Evolutionary conservation across 2,329 filamentous ascomycete genomes (phyloP).

Genomic region (Aureobasidium sp.): DNA sequence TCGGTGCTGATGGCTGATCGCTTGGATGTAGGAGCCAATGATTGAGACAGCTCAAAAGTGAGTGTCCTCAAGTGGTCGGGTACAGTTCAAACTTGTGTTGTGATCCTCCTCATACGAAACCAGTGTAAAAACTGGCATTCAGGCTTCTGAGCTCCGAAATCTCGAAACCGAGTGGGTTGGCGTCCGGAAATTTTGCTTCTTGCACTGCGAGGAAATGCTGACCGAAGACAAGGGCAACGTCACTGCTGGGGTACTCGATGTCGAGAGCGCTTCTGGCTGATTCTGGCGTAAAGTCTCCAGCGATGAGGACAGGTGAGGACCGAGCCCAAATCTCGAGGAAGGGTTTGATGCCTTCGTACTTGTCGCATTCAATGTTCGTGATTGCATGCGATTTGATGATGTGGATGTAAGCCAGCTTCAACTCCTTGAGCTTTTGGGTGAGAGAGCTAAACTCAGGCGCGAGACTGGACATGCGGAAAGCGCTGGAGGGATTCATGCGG

Average conservation of each 20-base stretch:
- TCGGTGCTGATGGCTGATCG: neutral
- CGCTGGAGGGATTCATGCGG: conserved; percentile 51
- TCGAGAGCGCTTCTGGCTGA: conserved; percentile 29
- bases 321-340: conserved; percentile 37
- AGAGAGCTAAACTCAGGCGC: conserved; percentile 55
- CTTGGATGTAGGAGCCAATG: neutral
- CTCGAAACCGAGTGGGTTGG: neutral
- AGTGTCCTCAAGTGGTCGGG: neutral
- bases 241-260: conserved; percentile 33
- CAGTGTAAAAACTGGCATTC: neutral
- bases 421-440: conserved; percentile 39
- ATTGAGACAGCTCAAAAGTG: neutral
- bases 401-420: conserved; percentile 52
- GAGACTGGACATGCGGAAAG: conserved; percentile 51
- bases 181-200: neutral
- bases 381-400: conserved; percentile 49
- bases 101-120: neutral
- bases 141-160: neutral
- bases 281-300: conserved; percentile 33
- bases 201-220: neutral
- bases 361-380: conserved; percentile 34
- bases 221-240: conserved; percentile 39
- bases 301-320: conserved; percentile 38
- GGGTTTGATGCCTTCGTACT: conserved; percentile 33
- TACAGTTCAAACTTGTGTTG: neutral